A percentile compares a stretch with the other conserved stretches of the same genome.
Conservation (phyloP, 345 rosid species). For the Atalantia buxifolia region DNA sequence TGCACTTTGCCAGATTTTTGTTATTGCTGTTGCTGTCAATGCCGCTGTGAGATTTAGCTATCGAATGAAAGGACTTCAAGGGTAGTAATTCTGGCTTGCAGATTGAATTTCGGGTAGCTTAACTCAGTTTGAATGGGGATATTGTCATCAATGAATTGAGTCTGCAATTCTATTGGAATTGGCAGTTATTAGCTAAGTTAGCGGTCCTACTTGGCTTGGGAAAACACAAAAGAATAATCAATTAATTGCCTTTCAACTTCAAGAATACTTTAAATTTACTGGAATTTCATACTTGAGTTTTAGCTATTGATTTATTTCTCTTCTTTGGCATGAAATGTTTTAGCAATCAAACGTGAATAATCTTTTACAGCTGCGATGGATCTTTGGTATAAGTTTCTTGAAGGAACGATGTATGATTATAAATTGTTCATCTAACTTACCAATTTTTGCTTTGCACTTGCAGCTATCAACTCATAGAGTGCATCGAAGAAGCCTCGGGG, state of each 20-base stretch:
- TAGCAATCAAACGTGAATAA: not conserved
- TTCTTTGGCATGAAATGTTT: not conserved
- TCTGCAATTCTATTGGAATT: not conserved
- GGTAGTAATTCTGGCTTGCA: not conserved
- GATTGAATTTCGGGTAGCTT: not conserved
- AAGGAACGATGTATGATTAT: not conserved
- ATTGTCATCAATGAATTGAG: not conserved
- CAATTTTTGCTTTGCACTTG: conserved; percentile 12
- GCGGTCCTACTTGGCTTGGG: not conserved
- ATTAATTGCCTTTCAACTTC: not conserved
- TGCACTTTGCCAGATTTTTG: conserved; percentile 1
- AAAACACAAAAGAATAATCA: not conserved
- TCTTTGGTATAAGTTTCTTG: not conserved
- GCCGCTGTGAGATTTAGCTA: not conserved
- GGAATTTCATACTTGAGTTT: not conserved
- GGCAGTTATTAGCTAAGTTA: not conserved
- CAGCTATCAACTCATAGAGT: conserved; percentile 84
- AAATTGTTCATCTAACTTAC: not conserved
- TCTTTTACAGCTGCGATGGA: not conserved
- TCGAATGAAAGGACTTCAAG: not conserved
- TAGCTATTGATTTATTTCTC: not conserved
- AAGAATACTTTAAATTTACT: not conserved
- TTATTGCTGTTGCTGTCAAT: not conserved
- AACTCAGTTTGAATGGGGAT: not conserved
- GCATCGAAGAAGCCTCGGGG: conserved; percentile 67